Percentiles rank a stretch among this genome's conserved stretches.
phyloP scores from a whole-genome alignment of 305 asterid genomes.

The Plantago coronopus region DNA sequence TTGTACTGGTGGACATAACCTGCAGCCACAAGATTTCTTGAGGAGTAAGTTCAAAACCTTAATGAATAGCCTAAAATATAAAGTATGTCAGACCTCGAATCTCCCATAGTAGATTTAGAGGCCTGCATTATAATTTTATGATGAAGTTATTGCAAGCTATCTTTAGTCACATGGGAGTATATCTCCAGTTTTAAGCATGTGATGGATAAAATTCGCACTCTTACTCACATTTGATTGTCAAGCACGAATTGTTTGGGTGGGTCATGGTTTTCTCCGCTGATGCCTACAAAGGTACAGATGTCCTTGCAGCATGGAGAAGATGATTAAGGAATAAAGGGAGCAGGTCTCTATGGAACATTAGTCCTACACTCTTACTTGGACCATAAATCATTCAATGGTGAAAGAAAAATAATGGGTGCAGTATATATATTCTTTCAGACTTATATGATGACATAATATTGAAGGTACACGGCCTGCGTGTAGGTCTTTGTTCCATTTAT shows the following conservation, averaged over 20 bases:
- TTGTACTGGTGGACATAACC: slow-evolving; percentile 93
- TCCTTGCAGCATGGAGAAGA: background rate
- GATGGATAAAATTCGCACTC: background rate
- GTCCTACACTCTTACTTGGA: background rate
- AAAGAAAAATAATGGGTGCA: background rate
- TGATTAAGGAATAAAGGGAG: background rate
- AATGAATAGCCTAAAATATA: slow-evolving; percentile 15
- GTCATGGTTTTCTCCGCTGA: background rate
- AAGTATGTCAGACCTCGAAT: slow-evolving; percentile 19
- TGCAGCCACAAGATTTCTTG: slow-evolving; percentile 37
- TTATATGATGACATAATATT: background rate
- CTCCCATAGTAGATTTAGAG: slow-evolving; percentile 18
- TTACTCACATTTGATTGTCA: slow-evolving; percentile 5
- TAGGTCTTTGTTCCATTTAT: background rate
- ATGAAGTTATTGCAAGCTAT: slow-evolving; percentile 11
- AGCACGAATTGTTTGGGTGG: background rate
- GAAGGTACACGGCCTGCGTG: background rate
- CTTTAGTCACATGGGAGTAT: slow-evolving; percentile 1
- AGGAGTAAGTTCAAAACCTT: slow-evolving; percentile 19
- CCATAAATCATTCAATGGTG: background rate
- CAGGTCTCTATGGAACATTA: background rate
- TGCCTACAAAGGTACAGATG: background rate
- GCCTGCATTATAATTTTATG: background rate
- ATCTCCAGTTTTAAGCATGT: slow-evolving; percentile 14
- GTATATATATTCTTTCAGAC: background rate